Evolutionary conservation across 2,329 filamentous ascomycete species (phyloP).

Genomic region (Fusarium musae): DNA sequence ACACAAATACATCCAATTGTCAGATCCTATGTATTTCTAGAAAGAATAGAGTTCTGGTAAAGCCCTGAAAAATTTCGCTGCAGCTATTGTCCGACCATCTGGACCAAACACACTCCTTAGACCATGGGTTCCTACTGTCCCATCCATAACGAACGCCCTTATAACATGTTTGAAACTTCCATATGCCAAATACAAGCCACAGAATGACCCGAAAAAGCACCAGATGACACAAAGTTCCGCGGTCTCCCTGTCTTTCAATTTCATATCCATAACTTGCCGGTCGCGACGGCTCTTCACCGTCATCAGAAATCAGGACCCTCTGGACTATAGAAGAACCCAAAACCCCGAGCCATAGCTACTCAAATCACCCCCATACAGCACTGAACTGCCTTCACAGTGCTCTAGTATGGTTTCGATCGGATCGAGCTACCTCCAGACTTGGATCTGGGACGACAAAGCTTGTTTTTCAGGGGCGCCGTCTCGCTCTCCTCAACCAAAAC

Average conservation of each 20-base stretch:
- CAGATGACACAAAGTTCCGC: accelerated
- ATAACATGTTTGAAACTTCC: accelerated
- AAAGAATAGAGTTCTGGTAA: accelerated
- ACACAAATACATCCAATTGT: too few relatives aligned
- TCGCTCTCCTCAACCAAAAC: not conserved
- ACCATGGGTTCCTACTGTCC: accelerated
- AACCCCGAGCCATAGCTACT: too few relatives aligned
- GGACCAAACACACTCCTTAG: not conserved
- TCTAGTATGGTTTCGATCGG: not conserved
- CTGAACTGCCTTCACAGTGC: too few relatives aligned
- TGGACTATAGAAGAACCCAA: too few relatives aligned
- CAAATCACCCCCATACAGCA: not conserved
- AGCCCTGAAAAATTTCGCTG: accelerated
- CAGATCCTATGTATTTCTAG: not conserved
- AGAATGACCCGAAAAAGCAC: not conserved
- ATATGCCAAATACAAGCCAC: not conserved
- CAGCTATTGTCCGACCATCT: accelerated
- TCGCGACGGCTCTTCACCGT: accelerated
- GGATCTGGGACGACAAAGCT: not conserved
- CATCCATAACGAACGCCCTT: not conserved
- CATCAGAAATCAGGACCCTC: accelerated
- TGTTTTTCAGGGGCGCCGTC: not conserved
- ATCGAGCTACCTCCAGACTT: not conserved
- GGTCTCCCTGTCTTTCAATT: not conserved
- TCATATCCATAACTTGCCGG: not conserved